Conservation (phyloP, 768 basidiomycete genomes). For the Boletus fagicola region DNA sequence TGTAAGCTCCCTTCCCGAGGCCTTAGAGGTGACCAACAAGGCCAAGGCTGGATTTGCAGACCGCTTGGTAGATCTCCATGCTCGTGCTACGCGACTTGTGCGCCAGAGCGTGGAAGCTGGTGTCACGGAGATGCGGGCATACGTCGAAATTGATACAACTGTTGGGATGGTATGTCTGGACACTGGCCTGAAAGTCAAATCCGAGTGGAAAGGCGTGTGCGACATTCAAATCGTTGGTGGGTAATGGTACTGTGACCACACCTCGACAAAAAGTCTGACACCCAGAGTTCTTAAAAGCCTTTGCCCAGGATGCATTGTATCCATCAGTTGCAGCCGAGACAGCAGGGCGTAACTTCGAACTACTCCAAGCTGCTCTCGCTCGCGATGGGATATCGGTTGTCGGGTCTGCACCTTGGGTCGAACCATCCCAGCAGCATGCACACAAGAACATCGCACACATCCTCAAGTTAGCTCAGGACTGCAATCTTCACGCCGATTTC, state of each 20-base stretch:
- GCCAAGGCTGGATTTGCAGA: conserved; percentile 51
- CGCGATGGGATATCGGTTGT: conserved; percentile 46
- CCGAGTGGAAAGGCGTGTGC: conserved; percentile 45
- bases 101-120: conserved; percentile 57
- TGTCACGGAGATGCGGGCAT: conserved; percentile 67
- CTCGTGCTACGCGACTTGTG: conserved; percentile 53
- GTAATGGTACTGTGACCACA: background rate
- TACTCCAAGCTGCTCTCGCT: conserved; percentile 44
- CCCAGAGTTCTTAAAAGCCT: conserved; percentile 41
- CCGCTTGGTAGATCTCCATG: conserved; percentile 45
- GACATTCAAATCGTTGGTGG: conserved; percentile 59
- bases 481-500: conserved; percentile 52
- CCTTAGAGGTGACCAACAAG: conserved; percentile 48
- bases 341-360: conserved; percentile 45
- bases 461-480: conserved; percentile 43
- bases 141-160: conserved; percentile 59
- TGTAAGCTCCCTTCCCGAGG: conserved; percentile 54
- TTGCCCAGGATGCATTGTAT: conserved; percentile 62
- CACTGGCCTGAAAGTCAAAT: conserved; percentile 46
- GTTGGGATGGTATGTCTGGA: conserved; percentile 57
- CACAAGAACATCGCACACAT: conserved; percentile 53
- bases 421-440: conserved; percentile 46
- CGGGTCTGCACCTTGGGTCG: conserved; percentile 67
- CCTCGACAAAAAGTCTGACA: background rate
- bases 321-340: conserved; percentile 30